A percentile compares a stretch with the other conserved stretches of the same genome.
Evolutionary conservation across 331 rosid species (phyloP).

Genomic region (Arachis monticola): DNA sequence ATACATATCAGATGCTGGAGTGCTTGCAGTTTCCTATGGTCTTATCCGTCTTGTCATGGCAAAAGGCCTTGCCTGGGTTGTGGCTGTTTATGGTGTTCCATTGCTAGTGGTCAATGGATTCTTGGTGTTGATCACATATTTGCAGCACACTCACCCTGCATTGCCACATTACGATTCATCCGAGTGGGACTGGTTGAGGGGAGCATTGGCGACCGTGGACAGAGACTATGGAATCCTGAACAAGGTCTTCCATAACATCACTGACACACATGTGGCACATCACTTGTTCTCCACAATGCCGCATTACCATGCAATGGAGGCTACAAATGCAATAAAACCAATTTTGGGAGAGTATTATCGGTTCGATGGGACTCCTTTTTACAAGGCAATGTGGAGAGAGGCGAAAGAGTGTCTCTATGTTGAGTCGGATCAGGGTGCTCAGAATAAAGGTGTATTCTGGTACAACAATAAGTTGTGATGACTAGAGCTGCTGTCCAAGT

Average conservation of each 20-base stretch:
- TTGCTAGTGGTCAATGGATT: slow-evolving; percentile 71
- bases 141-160: slow-evolving; percentile 88
- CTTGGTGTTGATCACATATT: slow-evolving; percentile 72
- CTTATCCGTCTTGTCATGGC: slow-evolving; percentile 54
- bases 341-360: slow-evolving; percentile 82
- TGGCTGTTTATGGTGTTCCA: slow-evolving; percentile 74
- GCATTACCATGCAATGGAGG: slow-evolving; percentile 89
- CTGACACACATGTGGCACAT: slow-evolving; percentile 94
- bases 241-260: slow-evolving; percentile 88
- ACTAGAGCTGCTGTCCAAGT: slow-evolving; percentile 13
- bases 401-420: slow-evolving; percentile 76
- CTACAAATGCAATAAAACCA: slow-evolving; percentile 81
- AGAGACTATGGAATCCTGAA: slow-evolving; percentile 82
- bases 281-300: slow-evolving; percentile 89
- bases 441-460: slow-evolving; percentile 77
- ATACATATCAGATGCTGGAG: slow-evolving; percentile 61
- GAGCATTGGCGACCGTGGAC: slow-evolving; percentile 84
- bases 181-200: slow-evolving; percentile 91
- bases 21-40: slow-evolving; percentile 57
- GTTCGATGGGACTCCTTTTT: slow-evolving; percentile 63
- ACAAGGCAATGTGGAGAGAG: slow-evolving; percentile 80
- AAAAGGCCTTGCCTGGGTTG: slow-evolving; percentile 72
- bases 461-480: slow-evolving; percentile 66
- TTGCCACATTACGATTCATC: slow-evolving; percentile 76
- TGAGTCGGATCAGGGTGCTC: slow-evolving; percentile 64